Evolutionary conservation across 2,329 filamentous ascomycete genomes (phyloP).

Genomic region (Fusarium albidum): DNA sequence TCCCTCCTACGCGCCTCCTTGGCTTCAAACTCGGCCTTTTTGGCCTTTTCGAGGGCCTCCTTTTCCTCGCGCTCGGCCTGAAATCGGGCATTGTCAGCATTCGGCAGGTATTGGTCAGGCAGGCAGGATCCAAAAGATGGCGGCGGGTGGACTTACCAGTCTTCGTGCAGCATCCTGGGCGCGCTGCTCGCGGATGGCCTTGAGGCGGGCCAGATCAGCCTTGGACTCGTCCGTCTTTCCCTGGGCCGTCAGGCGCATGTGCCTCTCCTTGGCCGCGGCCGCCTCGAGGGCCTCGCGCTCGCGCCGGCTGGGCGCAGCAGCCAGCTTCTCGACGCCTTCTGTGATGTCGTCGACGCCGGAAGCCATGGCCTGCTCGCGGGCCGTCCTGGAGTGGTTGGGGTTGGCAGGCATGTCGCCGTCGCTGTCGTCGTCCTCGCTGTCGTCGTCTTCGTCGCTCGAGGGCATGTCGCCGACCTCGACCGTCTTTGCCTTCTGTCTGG

Average conservation of each 20-base stretch:
- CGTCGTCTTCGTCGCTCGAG: constrained; percentile 73
- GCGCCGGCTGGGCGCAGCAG: constrained; percentile 56
- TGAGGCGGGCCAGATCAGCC: constrained; percentile 84
- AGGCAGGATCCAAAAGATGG: no score
- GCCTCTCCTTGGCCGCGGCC: constrained; percentile 86
- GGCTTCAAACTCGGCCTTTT: constrained; percentile 60
- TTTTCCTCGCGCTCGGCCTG: constrained; percentile 67
- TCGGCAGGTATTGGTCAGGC: no score
- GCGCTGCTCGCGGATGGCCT: constrained; percentile 83
- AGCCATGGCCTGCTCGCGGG: constrained; percentile 62
- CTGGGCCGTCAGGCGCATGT: constrained; percentile 89
- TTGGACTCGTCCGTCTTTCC: constrained; percentile 97
- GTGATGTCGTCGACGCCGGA: constrained; percentile 57
- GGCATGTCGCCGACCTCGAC: constrained; percentile 89
- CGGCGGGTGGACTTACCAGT: constrained; percentile 62
- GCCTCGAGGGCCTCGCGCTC: constrained; percentile 82
- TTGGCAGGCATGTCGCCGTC: constrained; percentile 80
- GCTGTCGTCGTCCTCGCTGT: constrained; percentile 63
- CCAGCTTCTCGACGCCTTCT: constrained; percentile 64
- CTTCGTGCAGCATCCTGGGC: constrained; percentile 84
- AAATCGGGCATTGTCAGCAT: constrained; percentile 31
- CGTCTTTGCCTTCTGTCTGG: constrained; percentile 72
- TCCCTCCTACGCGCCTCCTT: constrained; percentile 62
- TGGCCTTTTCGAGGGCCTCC: constrained; percentile 59
- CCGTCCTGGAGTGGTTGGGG: constrained; percentile 87